Evolutionary conservation across 169 alveolate genomes (phyloP).

Genomic region (Babesia divergens): DNA sequence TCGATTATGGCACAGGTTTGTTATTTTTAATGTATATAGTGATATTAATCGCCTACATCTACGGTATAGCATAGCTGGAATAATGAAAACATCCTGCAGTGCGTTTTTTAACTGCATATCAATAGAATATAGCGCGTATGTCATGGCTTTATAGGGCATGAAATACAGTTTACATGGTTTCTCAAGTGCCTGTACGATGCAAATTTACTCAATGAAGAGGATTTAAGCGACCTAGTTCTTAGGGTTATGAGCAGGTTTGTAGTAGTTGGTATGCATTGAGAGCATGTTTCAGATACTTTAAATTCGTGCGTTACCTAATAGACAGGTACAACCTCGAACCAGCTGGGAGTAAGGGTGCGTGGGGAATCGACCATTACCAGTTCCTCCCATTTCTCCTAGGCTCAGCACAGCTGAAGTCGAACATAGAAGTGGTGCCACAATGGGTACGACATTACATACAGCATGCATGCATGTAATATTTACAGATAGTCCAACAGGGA

Average conservation of each 20-base stretch:
- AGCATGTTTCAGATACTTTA: conserved; percentile 82
- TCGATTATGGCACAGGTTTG: conserved; percentile 98
- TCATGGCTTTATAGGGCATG: conserved; percentile 40
- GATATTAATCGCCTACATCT: neutral
- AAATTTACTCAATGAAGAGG: conserved; percentile 1
- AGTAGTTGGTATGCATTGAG: neutral
- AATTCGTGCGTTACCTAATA: conserved; percentile 90
- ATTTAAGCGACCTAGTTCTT: conserved; percentile 17
- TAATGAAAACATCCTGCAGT: no score
- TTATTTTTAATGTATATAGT: neutral
- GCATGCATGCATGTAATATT: neutral
- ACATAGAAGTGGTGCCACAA: conserved; percentile 61
- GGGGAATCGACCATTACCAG: conserved; percentile 99
- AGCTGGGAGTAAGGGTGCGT: conserved; percentile 99
- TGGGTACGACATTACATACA: conserved; percentile 17
- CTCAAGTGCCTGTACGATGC: conserved; percentile 9
- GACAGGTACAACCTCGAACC: conserved; percentile 95
- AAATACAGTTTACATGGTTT: conserved; percentile 40
- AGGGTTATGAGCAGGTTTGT: conserved; percentile 38
- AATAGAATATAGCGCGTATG: no score
- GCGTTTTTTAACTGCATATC: no score
- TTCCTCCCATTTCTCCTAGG: conserved; percentile 94
- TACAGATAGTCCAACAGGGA: conserved; percentile 21
- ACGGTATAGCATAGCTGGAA: neutral
- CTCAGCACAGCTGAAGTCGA: conserved; percentile 88